Evolutionary conservation across 345 rosid genomes (phyloP), one percentile per base, ranked within the genome.

Genomic region (Salix purpurea): DNA sequence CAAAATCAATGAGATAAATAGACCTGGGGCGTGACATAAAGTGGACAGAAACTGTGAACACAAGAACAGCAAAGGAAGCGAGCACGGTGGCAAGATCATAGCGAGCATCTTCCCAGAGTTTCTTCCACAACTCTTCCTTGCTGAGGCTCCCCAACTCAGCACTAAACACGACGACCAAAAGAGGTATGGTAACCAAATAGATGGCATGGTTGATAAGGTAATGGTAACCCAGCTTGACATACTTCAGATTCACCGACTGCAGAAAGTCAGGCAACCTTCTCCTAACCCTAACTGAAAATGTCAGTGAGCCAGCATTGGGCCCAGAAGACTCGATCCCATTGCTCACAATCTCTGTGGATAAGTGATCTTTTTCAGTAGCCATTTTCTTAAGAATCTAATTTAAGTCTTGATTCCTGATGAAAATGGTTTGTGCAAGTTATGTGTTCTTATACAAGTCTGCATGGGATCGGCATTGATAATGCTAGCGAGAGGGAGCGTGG

Each of bases 121-220:
- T 91, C 81, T 77, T 86, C 99, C 94, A 93, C 24, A 96, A 84
- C 85, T 91, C 96, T 72, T 96, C 97, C 73, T 87, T 82, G 68
- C 93, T 91, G 73, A 91, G 92, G 73, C 88, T 93, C 7, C 97
- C 97, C 40, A 96, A 86, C 60, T 96, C 98, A 6, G 96, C 99
- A 72, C 99, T 86, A 73, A 96, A 89, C 36, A 91, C 93, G 2
- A 93, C 85, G 60, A 91, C 85, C 81, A 96, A 76, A 76, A 91
- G 84, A 5, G 99, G 98, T 65, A 96, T 86, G 67, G 99, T 93
- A 54, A 92, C 99, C 85, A 96, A 83, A 80, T 96, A 96, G 7
- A 96, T 88, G 77, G 92, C 98, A 69, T 96, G 99, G 75, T 84
- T 96, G 74, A 96, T 96, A n/a, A 96, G 89, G 81, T 96, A 91